Conservation (phyloP, 2,329 filamentous ascomycete genomes). For the Colletotrichum liriopes region DNA sequence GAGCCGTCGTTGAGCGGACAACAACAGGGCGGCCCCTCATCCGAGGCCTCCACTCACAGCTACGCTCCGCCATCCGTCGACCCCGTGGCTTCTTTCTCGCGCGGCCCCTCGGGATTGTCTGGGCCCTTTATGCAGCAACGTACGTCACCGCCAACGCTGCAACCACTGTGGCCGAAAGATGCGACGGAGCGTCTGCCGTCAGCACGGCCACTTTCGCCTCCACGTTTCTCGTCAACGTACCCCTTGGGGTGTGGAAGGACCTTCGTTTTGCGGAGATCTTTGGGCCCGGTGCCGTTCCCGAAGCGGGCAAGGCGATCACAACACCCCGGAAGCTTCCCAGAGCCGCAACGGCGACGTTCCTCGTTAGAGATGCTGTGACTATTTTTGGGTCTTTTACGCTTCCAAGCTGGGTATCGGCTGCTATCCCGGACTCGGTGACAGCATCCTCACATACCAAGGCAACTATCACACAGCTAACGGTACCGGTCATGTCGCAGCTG, state of each 20-base stretch:
- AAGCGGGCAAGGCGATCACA: constrained; percentile 22
- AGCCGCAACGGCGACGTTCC: constrained; percentile 48
- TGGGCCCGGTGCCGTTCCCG: constrained; percentile 41
- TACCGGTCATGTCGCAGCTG: constrained; percentile 51
- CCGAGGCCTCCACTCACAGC: constrained; percentile 29
- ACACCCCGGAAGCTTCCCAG: constrained; percentile 43
- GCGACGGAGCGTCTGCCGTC: constrained; percentile 45
- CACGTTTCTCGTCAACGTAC: constrained; percentile 52
- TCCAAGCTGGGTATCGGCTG: constrained; percentile 47
- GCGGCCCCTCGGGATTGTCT: constrained; percentile 49
- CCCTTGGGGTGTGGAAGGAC: constrained; percentile 52
- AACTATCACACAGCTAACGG: constrained; percentile 49
- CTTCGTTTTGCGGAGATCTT: constrained; percentile 51
- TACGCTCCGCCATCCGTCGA: constrained; percentile 39
- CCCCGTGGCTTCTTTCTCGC: constrained; percentile 47
- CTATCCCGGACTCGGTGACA: constrained; percentile 48
- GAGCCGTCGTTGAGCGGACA: constrained; percentile 43
- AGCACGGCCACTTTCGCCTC: constrained; percentile 45
- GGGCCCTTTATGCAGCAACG: constrained; percentile 50
- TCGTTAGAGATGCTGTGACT: constrained; percentile 50
- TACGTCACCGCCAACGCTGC: constrained; percentile 50
- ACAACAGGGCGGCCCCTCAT: constrained; percentile 41
- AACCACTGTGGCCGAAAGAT: constrained; percentile 48
- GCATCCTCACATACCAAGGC: constrained; percentile 48
- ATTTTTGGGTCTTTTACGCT: constrained; percentile 53